These are phyloP conservation scores for Phytophthora colocasiae DNA, from an alignment of 352 stramenopile genomes.

Conservation along the genomic window DNA sequence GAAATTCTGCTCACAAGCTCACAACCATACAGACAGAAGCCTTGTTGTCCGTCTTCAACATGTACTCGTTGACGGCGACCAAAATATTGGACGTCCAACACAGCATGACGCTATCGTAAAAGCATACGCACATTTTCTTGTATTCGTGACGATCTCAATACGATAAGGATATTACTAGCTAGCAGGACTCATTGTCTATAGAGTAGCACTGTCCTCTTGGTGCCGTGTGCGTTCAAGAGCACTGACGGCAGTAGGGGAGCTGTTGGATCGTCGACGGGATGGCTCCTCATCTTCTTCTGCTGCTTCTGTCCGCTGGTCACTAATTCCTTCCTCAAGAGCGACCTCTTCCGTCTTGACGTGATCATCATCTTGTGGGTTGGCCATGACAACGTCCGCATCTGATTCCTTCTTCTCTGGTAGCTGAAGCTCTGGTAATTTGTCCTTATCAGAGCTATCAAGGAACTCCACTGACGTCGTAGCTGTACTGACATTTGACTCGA, in stretches of 20 bases:
- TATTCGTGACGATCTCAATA: slow-evolving; percentile 13
- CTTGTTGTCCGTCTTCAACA: too few species aligned
- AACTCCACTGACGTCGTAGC: slow-evolving; percentile 6
- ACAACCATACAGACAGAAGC: too few species aligned
- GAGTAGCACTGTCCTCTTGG: slow-evolving; percentile 28
- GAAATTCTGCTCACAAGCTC: too few species aligned
- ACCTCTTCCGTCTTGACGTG: slow-evolving; percentile 17
- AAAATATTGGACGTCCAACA: too few species aligned
- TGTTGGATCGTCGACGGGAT: slow-evolving; percentile 31
- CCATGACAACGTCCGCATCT: slow-evolving; percentile 28
- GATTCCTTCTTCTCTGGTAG: slow-evolving; percentile 15
- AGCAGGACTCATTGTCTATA: slow-evolving; percentile 20
- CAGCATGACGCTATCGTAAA: too few species aligned
- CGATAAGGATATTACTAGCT: slow-evolving; percentile 33
- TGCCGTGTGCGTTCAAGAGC: slow-evolving; percentile 27
- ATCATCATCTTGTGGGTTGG: slow-evolving; percentile 44
- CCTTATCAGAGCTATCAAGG: neutral
- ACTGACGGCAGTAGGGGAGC: slow-evolving; percentile 21
- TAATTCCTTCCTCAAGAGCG: slow-evolving; percentile 17
- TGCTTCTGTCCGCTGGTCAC: neutral
- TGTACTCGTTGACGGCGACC: too few species aligned
- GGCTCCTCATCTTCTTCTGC: slow-evolving; percentile 10
- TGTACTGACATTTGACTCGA: slow-evolving; percentile 35
- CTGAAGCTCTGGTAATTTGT: slow-evolving; percentile 17
- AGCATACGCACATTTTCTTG: slow-evolving; percentile 3